phyloP scores from a whole-genome alignment of 805 yeast species.

The Barnettozyma sp. region DNA sequence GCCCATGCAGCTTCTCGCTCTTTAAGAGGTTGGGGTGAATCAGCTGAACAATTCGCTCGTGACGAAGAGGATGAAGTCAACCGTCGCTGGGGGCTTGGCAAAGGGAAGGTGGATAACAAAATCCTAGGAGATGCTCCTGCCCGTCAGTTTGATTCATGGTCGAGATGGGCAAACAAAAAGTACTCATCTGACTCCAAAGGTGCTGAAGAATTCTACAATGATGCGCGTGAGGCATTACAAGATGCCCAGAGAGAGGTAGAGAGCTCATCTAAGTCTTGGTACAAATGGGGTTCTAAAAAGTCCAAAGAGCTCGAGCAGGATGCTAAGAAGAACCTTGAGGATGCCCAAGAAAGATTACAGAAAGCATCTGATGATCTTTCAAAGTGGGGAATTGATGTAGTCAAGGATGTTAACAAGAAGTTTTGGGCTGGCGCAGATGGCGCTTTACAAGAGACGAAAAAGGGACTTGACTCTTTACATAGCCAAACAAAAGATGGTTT shows the following conservation, averaged over 20 bases:
- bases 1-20: slow-evolving; percentile 31
- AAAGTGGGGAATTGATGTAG: slow-evolving; percentile 25
- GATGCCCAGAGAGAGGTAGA: slow-evolving; percentile 32
- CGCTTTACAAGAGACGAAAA: slow-evolving; percentile 23
- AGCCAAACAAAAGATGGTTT: slow-evolving; percentile 20
- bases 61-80: slow-evolving; percentile 31
- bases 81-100: slow-evolving; percentile 6
- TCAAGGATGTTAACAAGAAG: slow-evolving; percentile 21
- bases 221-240: slow-evolving; percentile 26
- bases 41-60: slow-evolving; percentile 35
- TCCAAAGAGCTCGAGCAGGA: slow-evolving; percentile 28
- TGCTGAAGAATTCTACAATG: slow-evolving; percentile 25
- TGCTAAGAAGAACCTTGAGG: slow-evolving; percentile 28
- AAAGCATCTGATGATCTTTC: slow-evolving; percentile 15
- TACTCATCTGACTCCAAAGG: slow-evolving; percentile 21
- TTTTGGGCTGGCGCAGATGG: slow-evolving; percentile 29
- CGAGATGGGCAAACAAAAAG: slow-evolving; percentile 20
- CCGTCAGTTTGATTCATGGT: slow-evolving; percentile 17
- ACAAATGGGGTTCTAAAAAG: slow-evolving; percentile 32
- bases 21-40: slow-evolving; percentile 41
- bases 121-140: slow-evolving; percentile 6
- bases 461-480: slow-evolving; percentile 21
- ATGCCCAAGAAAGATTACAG: slow-evolving; percentile 18
- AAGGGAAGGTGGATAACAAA: slow-evolving; percentile 4
- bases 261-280: slow-evolving; percentile 30